Evolutionary conservation across 2,329 filamentous ascomycete species (phyloP).

Genomic region (Dryadomyces quercus-mongolicae): DNA sequence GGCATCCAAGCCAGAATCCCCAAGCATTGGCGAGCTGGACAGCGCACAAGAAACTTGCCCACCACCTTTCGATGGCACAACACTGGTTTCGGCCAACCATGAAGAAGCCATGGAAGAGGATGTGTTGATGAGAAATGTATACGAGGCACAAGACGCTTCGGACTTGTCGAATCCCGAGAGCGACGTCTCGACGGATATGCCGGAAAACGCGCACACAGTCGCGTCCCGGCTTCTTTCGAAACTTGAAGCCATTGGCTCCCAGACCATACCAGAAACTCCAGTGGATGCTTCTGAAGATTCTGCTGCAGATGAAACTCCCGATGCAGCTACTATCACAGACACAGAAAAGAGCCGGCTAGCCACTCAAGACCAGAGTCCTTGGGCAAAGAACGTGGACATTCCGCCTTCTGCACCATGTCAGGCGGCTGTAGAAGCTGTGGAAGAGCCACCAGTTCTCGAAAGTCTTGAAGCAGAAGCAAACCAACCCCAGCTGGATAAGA

Average conservation of each 20-base stretch:
- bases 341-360: conserved; percentile 2
- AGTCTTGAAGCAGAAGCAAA: background rate
- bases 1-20: background rate
- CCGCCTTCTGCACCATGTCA: too few species aligned
- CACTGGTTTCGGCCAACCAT: background rate
- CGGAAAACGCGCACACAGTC: too few species aligned
- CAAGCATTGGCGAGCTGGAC: too few species aligned
- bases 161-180: background rate
- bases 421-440: too few species aligned
- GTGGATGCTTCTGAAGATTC: too few species aligned
- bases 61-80: background rate
- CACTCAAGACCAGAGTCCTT: conserved; percentile 13
- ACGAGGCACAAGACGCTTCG: background rate
- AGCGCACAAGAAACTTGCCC: too few species aligned
- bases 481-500: background rate
- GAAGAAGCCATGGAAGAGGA: background rate
- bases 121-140: background rate
- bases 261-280: too few species aligned
- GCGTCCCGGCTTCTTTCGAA: too few species aligned
- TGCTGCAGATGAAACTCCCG: too few species aligned
- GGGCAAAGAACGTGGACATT: background rate
- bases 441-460: background rate
- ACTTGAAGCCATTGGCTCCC: too few species aligned
- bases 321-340: background rate
- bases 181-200: background rate